Conservation (phyloP, 1,284 basidiomycete genomes). For the Crucibulum parvulum region DNA sequence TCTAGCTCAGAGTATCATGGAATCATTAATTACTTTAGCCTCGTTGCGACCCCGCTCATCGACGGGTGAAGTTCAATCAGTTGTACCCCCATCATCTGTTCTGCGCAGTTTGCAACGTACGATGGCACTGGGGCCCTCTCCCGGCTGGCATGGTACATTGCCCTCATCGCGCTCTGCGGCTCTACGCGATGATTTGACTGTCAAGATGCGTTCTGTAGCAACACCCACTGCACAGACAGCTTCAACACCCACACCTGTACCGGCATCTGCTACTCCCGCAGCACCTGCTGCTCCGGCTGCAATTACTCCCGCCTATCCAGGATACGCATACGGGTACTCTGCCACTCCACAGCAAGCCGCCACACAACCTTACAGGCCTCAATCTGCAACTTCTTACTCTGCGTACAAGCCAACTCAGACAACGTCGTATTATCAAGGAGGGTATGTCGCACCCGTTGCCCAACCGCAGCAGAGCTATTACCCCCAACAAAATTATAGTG, state of each 20-base stretch:
- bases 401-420: conserved; percentile 40
- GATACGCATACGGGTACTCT: conserved; percentile 40
- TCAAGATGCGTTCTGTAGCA: conserved; percentile 55
- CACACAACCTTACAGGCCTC: conserved; percentile 29
- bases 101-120: conserved; percentile 74
- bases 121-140: conserved; percentile 60
- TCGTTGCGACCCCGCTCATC: conserved; percentile 73
- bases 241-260: conserved; percentile 2
- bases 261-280: conserved; percentile 19
- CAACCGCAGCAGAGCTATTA: conserved; percentile 39
- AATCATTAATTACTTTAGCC: conserved; percentile 70
- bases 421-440: conserved; percentile 35
- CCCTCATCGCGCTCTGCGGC: conserved; percentile 62
- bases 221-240: conserved; percentile 25
- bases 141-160: conserved; percentile 79
- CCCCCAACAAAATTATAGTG: conserved; percentile 38
- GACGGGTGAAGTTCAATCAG: conserved; percentile 43
- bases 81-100: conserved; percentile 65
- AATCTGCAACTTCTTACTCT: conserved; percentile 28
- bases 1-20: conserved; percentile 73
- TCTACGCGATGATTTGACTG: conserved; percentile 75
- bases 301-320: conserved; percentile 37
- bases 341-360: conserved; percentile 22
- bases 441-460: conserved; percentile 32
- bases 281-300: conserved; percentile 29